Conservation (phyloP, 2,329 filamentous ascomycete genomes). For the Cladosporium sp. region DNA sequence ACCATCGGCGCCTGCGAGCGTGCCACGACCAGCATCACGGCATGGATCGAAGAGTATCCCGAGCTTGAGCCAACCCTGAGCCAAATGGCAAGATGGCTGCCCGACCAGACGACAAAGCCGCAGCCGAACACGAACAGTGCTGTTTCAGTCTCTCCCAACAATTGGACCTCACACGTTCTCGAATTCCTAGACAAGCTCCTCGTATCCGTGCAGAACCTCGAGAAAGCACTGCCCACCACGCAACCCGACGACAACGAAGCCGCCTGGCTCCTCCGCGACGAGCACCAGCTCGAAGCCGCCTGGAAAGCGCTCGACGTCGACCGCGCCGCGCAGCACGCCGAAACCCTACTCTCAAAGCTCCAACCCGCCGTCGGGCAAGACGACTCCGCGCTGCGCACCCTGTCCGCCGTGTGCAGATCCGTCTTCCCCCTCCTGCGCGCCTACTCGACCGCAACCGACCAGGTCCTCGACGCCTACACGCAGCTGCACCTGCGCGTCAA, state of each 20-base stretch:
- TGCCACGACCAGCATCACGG: not conserved
- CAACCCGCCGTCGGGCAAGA: conserved; percentile 32
- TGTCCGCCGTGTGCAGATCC: conserved; percentile 53
- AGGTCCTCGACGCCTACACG: conserved; percentile 53
- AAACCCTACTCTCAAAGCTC: conserved; percentile 41
- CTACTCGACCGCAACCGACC: conserved; percentile 58
- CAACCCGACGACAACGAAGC: conserved; percentile 56
- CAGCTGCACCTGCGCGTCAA: conserved; percentile 62
- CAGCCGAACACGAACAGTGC: not conserved
- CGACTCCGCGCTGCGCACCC: conserved; percentile 37
- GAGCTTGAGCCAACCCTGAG: conserved; percentile 3
- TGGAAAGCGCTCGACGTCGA: conserved; percentile 55
- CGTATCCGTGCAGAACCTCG: conserved; percentile 69
- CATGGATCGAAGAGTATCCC: not conserved
- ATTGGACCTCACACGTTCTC: conserved; percentile 55
- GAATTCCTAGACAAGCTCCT: conserved; percentile 68
- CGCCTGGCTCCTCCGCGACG: conserved; percentile 55
- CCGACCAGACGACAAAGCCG: not conserved
- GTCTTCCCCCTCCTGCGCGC: conserved; percentile 67
- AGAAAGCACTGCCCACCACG: conserved; percentile 49
- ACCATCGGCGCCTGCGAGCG: not conserved
- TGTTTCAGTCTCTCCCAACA: conserved; percentile 18
- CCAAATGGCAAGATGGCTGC: conserved; percentile 8
- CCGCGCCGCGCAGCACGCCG: conserved; percentile 46
- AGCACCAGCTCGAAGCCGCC: conserved; percentile 41